Evolutionary conservation across 225 moss, liverwort and hornwort genomes (phyloP).

Genomic region (Pleurozium schreberi): DNA sequence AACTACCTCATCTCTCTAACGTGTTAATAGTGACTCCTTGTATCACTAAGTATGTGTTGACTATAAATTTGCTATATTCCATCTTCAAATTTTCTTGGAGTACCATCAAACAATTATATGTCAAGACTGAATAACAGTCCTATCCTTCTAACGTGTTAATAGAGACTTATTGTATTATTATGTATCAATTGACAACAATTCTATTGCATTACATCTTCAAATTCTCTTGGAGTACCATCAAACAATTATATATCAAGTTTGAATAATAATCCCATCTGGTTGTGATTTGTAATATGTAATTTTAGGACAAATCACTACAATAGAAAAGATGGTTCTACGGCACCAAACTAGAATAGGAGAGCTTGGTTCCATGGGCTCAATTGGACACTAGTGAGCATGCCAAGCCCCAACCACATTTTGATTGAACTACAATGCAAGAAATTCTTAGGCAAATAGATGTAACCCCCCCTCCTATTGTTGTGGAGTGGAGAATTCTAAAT

Average conservation of each 20-base stretch:
- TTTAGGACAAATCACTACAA: rapidly evolving
- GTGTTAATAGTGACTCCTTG: background rate
- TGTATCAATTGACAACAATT: background rate
- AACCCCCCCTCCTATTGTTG: rapidly evolving
- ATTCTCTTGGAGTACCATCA: background rate
- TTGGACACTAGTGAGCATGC: no score
- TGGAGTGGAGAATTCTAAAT: background rate
- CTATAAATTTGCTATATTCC: no score
- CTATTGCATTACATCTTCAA: background rate
- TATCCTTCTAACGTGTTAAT: background rate
- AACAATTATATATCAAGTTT: background rate
- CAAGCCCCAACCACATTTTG: background rate
- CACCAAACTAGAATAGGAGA: rapidly evolving
- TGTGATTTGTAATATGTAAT: rapidly evolving
- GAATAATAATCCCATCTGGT: rapidly evolving
- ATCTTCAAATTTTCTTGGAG: background rate
- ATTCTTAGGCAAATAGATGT: no score
- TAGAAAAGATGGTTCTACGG: background rate
- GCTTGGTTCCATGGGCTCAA: background rate
- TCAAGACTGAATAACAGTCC: no score
- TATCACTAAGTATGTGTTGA: background rate
- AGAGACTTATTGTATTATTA: background rate
- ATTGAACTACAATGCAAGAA: background rate
- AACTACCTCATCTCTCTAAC: no score
- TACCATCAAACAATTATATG: background rate